These are phyloP conservation scores for Mycosphaerella sp. DNA, from an alignment of 2,329 filamentous ascomycete species.

Conservation along the genomic window DNA sequence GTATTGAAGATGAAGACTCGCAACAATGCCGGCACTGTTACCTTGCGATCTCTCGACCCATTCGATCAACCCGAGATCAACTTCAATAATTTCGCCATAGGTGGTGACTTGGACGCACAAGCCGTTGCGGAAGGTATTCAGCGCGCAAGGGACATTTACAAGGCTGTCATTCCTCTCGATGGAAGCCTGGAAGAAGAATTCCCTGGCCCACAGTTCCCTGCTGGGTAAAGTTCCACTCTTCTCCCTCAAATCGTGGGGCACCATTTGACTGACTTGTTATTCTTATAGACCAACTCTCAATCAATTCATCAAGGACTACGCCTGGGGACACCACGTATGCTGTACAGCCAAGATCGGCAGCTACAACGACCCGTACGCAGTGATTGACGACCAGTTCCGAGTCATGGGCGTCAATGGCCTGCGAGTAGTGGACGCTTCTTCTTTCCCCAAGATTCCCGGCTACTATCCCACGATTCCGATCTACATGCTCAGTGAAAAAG, in stretches of 20 bases:
- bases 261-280: neutral
- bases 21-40: conserved; percentile 57
- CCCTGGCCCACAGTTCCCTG: conserved; percentile 35
- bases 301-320: conserved; percentile 40
- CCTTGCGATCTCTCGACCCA: conserved; percentile 55
- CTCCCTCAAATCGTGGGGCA: conserved; percentile 32
- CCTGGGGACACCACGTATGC: conserved; percentile 54
- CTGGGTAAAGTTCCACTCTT: neutral
- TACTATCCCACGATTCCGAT: conserved; percentile 46
- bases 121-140: conserved; percentile 51
- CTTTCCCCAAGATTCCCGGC: conserved; percentile 53
- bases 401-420: conserved; percentile 52
- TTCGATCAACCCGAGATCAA: conserved; percentile 57
- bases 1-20: conserved; percentile 58
- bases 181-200: conserved; percentile 31
- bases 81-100: conserved; percentile 54
- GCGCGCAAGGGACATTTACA: conserved; percentile 39
- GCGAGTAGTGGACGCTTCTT: conserved; percentile 56
- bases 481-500: conserved; percentile 57
- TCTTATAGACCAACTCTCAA: conserved; percentile 40
- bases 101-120: conserved; percentile 33
- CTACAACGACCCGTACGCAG: conserved; percentile 49
- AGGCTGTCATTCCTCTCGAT: conserved; percentile 6
- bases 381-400: conserved; percentile 52
- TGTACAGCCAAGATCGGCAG: conserved; percentile 52